Conservation (phyloP, 1,284 basidiomycete species). For the Tilletia indica region DNA sequence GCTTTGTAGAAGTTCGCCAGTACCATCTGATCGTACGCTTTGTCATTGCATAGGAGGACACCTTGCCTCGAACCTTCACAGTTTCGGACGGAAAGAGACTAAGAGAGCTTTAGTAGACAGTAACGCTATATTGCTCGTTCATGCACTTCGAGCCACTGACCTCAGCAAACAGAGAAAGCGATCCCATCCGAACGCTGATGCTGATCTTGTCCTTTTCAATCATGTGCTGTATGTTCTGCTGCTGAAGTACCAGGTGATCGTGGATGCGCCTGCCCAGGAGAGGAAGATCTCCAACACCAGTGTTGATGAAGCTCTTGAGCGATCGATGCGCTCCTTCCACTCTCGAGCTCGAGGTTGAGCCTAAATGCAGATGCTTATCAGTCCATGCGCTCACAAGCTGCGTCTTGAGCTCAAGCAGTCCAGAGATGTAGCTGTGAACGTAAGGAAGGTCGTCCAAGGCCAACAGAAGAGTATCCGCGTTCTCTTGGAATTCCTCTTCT, state of each 20-base stretch:
- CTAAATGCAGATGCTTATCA: neutral
- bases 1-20: neutral
- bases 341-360: neutral
- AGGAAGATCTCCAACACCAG: neutral
- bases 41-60: neutral
- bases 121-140: neutral
- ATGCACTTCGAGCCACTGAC: neutral
- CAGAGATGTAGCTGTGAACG: too few relatives aligned
- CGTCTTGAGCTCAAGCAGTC: too few relatives aligned
- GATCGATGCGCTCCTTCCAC: neutral
- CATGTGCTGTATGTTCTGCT: neutral
- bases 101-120: neutral
- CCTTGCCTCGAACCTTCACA: neutral
- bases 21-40: neutral
- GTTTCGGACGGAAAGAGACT: neutral
- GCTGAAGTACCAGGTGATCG: neutral
- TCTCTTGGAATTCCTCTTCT: too few relatives aligned
- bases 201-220: neutral
- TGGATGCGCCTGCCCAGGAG: neutral
- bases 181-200: neutral
- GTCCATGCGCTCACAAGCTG: neutral
- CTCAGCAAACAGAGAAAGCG: neutral
- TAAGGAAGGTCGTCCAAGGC: too few relatives aligned
- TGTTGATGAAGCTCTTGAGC: neutral
- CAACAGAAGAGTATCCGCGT: too few relatives aligned